phyloP scores from a whole-genome alignment of 169 alveolate species.

The Cryptosporidium xiaoi region DNA sequence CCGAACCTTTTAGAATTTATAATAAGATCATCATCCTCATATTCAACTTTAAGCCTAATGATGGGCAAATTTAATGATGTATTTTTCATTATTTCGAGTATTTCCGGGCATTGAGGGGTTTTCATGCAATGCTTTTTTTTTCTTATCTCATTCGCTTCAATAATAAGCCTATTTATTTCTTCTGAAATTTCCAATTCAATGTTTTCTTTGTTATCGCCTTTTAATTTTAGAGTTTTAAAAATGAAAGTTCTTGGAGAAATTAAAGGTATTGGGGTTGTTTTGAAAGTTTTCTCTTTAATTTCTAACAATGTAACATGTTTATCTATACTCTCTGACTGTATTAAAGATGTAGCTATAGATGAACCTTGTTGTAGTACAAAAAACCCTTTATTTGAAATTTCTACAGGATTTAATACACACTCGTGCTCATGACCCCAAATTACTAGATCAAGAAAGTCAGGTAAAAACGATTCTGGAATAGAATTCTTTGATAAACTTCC shows the following conservation, averaged over 20 bases:
- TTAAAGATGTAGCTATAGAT: constrained; percentile 93
- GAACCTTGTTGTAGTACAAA: constrained; percentile 92
- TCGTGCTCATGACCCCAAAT: constrained; percentile 98
- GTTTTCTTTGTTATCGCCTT: not conserved
- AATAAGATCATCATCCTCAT: constrained; percentile 31
- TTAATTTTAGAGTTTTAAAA: constrained; percentile 65
- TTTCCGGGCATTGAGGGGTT: constrained; percentile 19
- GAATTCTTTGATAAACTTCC: constrained; percentile 87
- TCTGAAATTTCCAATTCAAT: constrained; percentile 4
- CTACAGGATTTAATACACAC: constrained; percentile 85
- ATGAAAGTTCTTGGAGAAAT: constrained; percentile 89
- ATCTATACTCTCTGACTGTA: constrained; percentile 90
- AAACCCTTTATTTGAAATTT: constrained; percentile 84
- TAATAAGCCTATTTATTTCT: constrained; percentile 18
- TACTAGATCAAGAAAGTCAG: constrained; percentile 88
- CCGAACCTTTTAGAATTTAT: constrained; percentile 85
- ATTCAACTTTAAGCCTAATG: constrained; percentile 45
- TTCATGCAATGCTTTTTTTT: not conserved
- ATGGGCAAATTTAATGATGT: constrained; percentile 22
- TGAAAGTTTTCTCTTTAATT: constrained; percentile 83
- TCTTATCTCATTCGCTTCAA: constrained; percentile 2
- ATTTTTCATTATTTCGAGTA: constrained; percentile 5
- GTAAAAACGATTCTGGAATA: constrained; percentile 88
- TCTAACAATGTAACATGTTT: constrained; percentile 91
- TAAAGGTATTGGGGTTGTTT: constrained; percentile 89